Conservation (phyloP, 352 stramenopile species). For the Globisporangium megalacanthum region DNA sequence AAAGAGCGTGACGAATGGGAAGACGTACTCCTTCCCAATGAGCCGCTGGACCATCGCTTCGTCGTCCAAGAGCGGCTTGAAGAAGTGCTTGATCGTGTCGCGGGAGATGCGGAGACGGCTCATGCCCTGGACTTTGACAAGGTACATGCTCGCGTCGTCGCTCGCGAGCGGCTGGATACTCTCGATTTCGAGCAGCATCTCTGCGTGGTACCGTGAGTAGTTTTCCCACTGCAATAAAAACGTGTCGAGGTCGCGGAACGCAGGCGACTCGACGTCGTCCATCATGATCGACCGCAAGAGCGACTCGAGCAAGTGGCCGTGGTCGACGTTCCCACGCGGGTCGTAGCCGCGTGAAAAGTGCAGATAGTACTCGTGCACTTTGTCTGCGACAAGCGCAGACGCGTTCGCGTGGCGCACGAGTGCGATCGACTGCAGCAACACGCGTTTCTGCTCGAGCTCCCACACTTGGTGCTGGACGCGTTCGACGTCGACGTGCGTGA, state of each 20-base stretch:
- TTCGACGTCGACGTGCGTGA: slow-evolving; percentile 23
- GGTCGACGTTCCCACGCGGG: slow-evolving; percentile 12
- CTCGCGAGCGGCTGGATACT: slow-evolving; percentile 32
- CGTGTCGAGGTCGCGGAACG: slow-evolving; percentile 40
- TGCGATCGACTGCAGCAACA: slow-evolving; percentile 36
- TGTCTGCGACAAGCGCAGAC: slow-evolving; percentile 27
- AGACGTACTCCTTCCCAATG: slow-evolving; percentile 50
- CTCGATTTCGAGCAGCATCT: slow-evolving; percentile 25
- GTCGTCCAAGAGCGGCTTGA: slow-evolving; percentile 44
- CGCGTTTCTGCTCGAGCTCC: slow-evolving; percentile 39
- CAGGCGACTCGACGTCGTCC: slow-evolving; percentile 43
- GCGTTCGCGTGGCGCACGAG: slow-evolving; percentile 39
- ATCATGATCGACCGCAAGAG: slow-evolving; percentile 42
- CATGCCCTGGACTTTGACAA: slow-evolving; percentile 36
- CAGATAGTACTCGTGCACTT: slow-evolving; percentile 41
- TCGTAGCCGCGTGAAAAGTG: slow-evolving; percentile 44
- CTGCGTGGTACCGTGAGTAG: slow-evolving; percentile 56
- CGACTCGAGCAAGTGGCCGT: slow-evolving; percentile 23
- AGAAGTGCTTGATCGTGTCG: slow-evolving; percentile 62
- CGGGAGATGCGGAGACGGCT: slow-evolving; percentile 50
- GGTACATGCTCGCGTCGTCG: slow-evolving; percentile 24
- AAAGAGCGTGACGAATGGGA: slow-evolving; percentile 48
- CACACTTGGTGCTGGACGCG: slow-evolving; percentile 32
- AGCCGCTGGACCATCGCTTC: slow-evolving; percentile 59
- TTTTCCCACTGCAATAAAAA: slow-evolving; percentile 55